Conservation (phyloP, 2,329 filamentous ascomycete species). For the Dactylellina parvicollis region DNA sequence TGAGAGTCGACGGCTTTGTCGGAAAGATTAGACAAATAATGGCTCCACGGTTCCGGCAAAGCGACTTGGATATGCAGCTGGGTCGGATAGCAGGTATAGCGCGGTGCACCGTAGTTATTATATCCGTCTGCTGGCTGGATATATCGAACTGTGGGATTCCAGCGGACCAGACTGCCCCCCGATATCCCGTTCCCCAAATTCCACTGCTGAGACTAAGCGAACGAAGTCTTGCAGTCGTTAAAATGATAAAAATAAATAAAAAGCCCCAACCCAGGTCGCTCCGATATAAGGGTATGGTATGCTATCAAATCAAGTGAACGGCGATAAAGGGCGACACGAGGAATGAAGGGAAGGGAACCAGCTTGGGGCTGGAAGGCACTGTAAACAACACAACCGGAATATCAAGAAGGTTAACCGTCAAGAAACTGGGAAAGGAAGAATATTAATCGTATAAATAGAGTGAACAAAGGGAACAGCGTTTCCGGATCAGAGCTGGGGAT, state of each 20-base stretch:
- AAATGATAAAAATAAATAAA: neutral
- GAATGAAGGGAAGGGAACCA: neutral
- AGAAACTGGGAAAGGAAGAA: constrained; percentile 14
- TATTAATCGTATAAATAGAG: constrained; percentile 16
- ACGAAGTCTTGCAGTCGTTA: constrained; percentile 38
- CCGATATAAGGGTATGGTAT: constrained; percentile 6
- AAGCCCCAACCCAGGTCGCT: constrained; percentile 1
- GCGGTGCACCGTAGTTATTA: too few species aligned
- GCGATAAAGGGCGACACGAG: neutral
- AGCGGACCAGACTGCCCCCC: constrained; percentile 4
- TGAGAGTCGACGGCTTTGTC: constrained; percentile 53
- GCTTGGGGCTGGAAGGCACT: neutral
- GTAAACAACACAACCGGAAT: constrained; percentile 23
- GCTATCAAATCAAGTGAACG: constrained; percentile 15
- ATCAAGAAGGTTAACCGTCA: constrained; percentile 23
- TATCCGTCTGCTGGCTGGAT: constrained; percentile 13
- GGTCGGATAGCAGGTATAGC: constrained; percentile 24
- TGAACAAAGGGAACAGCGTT: constrained; percentile 29
- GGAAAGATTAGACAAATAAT: constrained; percentile 49
- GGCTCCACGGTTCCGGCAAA: constrained; percentile 45
- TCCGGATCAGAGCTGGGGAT: constrained; percentile 52
- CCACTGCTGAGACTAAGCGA: constrained; percentile 48
- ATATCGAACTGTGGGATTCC: constrained; percentile 36
- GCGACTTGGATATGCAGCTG: constrained; percentile 26
- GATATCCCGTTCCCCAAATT: constrained; percentile 2